These are phyloP conservation scores for Abrus pulchellus DNA, from an alignment of 306 rosid genomes.

Conservation along the genomic window DNA sequence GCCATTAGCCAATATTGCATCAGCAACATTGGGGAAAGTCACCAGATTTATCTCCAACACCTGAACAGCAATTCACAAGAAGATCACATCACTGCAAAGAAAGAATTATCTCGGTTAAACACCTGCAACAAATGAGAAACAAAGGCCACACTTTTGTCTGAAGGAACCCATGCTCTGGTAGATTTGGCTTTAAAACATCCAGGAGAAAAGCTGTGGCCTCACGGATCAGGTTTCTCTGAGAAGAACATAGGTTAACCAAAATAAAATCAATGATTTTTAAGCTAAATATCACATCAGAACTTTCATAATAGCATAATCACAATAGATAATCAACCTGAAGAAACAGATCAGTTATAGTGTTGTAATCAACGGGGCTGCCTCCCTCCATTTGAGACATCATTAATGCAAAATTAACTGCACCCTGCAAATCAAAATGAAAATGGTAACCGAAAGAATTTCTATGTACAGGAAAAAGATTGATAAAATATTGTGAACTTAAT, in stretches of 20 bases:
- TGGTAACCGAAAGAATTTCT: conserved; percentile 13
- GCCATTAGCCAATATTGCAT: conserved; percentile 98
- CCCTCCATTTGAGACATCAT: conserved; percentile 99
- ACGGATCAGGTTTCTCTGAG: conserved; percentile 96
- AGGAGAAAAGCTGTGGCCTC: conserved; percentile 98
- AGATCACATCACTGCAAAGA: conserved; percentile 37
- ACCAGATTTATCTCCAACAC: conserved; percentile 98
- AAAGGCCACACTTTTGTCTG: conserved; percentile 81
- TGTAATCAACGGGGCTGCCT: conserved; percentile 99
- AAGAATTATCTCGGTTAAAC: conserved; percentile 25
- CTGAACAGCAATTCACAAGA: conserved; percentile 58
- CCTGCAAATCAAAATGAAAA: conserved; percentile 63
- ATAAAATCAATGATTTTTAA: conserved; percentile 31
- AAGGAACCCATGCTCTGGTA: conserved; percentile 92
- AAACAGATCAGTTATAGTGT: conserved; percentile 97
- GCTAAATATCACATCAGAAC: conserved; percentile 31
- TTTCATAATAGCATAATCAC: conserved; percentile 32
- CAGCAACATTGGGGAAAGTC: conserved; percentile 98
- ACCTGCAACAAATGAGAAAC: conserved; percentile 26
- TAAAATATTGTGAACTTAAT: conserved; percentile 23
- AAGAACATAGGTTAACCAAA: conserved; percentile 41
- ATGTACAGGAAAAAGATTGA: conserved; percentile 2
- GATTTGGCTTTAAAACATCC: conserved; percentile 97
- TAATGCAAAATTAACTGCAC: conserved; percentile 98
- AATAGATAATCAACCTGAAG: conserved; percentile 79